Evolutionary conservation across 2,329 filamentous ascomycete genomes (phyloP).

Genomic region (Scleromitrula shiraiana): DNA sequence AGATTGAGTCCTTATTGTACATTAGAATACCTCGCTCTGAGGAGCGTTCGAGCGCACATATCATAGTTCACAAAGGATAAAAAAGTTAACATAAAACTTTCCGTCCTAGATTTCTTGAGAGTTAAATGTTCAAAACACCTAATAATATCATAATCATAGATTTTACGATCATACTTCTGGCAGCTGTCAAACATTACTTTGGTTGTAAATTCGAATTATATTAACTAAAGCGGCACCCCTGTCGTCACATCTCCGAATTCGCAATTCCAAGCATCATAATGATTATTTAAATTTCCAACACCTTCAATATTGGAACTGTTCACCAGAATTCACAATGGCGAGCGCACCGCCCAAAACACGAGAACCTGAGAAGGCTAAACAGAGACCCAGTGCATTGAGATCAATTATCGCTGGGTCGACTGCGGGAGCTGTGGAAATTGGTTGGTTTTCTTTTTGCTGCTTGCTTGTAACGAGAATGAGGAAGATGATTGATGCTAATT

Average conservation of each 20-base stretch:
- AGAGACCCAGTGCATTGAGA: slow-evolving; percentile 66
- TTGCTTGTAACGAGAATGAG: neutral
- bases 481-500: slow-evolving; percentile 1
- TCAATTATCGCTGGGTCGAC: slow-evolving; percentile 87
- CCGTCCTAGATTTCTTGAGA: no score
- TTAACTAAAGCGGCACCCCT: slow-evolving; percentile 5
- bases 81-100: no score
- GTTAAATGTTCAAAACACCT: no score
- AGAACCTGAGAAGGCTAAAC: slow-evolving; percentile 34
- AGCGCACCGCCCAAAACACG: neutral
- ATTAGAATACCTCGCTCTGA: slow-evolving; percentile 9
- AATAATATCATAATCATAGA: no score
- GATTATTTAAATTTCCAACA: neutral
- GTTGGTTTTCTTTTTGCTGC: slow-evolving; percentile 37
- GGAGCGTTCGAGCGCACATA: no score
- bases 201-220: no score
- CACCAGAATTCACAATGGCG: neutral
- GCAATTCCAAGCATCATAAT: neutral
- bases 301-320: neutral
- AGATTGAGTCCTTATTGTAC: slow-evolving; percentile 10
- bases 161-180: no score
- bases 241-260: slow-evolving; percentile 6
- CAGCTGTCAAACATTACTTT: no score
- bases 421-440: slow-evolving; percentile 92
- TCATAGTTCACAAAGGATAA: no score